Evolutionary conservation across 805 yeast species (phyloP), one percentile per base, ranked within the genome.

Genomic region (Saccharomycopsis sp.): DNA sequence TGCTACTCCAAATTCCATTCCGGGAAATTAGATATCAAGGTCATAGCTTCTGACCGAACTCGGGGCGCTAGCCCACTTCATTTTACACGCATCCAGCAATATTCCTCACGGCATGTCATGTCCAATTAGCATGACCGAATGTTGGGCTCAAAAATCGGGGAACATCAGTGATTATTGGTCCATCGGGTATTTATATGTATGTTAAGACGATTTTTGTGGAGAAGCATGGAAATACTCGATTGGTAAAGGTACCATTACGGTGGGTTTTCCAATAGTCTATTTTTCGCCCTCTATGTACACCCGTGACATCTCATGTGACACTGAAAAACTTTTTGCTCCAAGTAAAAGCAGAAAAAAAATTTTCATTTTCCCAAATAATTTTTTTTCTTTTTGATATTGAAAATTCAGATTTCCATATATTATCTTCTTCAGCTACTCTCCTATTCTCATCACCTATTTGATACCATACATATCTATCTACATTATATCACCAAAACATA

Each of bases 401-500:
- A 19, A 24, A n/a, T 50, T 50, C 22, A 17, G 9, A 17, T 20
- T 52, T 3, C 15, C 14, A 8, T 29, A 38, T 15, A 52, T 34
- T 29, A 8, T 52, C 2, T 22, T 17, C n/a, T 14, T 2, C 12
- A 19, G 29, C 23, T 22, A 14, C 17, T 25, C 8, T 22, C 29
- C 2, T 3, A n/a, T 12, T 14, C 22, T 29, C 38, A 29, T 29
- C 38, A 5, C 5, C 5, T 5, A 29, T 12, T 29, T 44, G 49
- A 44, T 44, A 44, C 22, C 22, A 44, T 44, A 44, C 22, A 44
- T 44, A 44, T 44, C 19, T 44, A 44, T 12, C 19, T 17, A 17
- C 5, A 29, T 29, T 29, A n/a, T 54, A 63, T 59, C 64, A 44
- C 19, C 49, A 44, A 17, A 58, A 61, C 53, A 41, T 41, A 53